A percentile compares a stretch with the other conserved stretches of the same genome.
Conservation (phyloP, 106 monocot genomes). For the Iris macrosiphon region DNA sequence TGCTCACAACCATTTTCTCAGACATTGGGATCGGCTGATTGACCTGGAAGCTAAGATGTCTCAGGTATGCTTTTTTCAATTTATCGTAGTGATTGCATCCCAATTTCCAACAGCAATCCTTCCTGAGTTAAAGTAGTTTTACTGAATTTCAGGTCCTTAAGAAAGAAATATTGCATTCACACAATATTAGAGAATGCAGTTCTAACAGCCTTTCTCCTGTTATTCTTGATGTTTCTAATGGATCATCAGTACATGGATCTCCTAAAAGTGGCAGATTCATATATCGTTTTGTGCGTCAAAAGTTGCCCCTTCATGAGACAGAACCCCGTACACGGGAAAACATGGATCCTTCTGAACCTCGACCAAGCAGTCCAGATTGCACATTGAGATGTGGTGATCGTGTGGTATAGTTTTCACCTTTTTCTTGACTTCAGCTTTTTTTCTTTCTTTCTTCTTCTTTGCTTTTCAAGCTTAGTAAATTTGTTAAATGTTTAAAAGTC, state of each 20-base stretch:
- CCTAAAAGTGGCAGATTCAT: constrained; percentile 42
- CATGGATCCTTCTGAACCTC: constrained; percentile 8
- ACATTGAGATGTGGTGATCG: constrained; percentile 71
- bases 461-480: not conserved
- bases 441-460: too few relatives aligned
- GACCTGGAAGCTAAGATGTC: constrained; percentile 86
- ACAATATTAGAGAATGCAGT: constrained; percentile 20
- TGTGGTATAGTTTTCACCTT: constrained; percentile 54
- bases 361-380: constrained; percentile 27
- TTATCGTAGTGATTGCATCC: not conserved
- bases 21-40: constrained; percentile 80
- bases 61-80: constrained; percentile 33
- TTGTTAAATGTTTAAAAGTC: not conserved
- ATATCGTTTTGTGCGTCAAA: constrained; percentile 62
- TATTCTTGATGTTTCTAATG: constrained; percentile 52
- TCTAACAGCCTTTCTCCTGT: constrained; percentile 35
- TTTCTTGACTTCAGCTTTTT: not conserved
- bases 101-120: constrained; percentile 8
- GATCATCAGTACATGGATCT: constrained; percentile 19
- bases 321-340: constrained; percentile 8
- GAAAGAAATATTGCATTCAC: constrained; percentile 33
- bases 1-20: constrained; percentile 52
- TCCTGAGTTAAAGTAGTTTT: constrained; percentile 1
- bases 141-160: constrained; percentile 47
- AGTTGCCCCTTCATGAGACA: constrained; percentile 5